Base-by-base conservation (phyloP, 2,329 filamentous ascomycete species). In the Ophiostoma quercus region DNA sequence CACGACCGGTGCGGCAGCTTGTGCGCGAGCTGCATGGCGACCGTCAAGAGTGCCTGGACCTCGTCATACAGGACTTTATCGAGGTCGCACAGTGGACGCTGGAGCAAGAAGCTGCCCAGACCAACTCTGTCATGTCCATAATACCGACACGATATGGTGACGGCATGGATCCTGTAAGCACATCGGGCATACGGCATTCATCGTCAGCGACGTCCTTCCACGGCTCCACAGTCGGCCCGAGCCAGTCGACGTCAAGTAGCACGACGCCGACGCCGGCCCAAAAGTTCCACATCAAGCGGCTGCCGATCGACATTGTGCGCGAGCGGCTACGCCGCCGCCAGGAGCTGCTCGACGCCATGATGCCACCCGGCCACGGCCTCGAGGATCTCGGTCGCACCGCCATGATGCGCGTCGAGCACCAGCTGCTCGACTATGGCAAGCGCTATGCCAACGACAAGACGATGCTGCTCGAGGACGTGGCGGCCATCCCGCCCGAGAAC, bases 371-470 rank as follows among this genome's bases (percentile, higher is more conserved):
- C 41, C 43, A 54, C 12, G 47, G 51, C 7, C 63, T 71, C 3
- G 54, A 68, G 22, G 72, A 66, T 14, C 37, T 71, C 2, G 70
- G 71, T 32, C 67, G 57, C 51, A 67, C 67, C 22, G 73, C 73
- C 22, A 68, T 73, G 68, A 70, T 66, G 62, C 70, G 43, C 12
- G 67, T 73, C 57, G 71, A 73, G 66, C 73, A 74, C 67, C 67
- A 70, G 63, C 69, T 72, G n/a, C 11, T 65, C 22, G 54, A 39
- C 60, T 57, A 57, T 16, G 71, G 69, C 62, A 69, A 68, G n/a
- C 68, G 16, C 41, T 73, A 73, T 41, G 73, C 71, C 71, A 73
- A 73, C 69, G 57, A 63, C 29, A 68, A 70, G 68, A 73, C 71
- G 9, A 73, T 73, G 71, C 66, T 72, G 41, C 66, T 66, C 47